Percentiles rank a stretch among this genome's conserved stretches.
These are phyloP conservation scores for Colletotrichum navitas DNA, from an alignment of 2,329 filamentous ascomycete genomes.

Conservation along the genomic window DNA sequence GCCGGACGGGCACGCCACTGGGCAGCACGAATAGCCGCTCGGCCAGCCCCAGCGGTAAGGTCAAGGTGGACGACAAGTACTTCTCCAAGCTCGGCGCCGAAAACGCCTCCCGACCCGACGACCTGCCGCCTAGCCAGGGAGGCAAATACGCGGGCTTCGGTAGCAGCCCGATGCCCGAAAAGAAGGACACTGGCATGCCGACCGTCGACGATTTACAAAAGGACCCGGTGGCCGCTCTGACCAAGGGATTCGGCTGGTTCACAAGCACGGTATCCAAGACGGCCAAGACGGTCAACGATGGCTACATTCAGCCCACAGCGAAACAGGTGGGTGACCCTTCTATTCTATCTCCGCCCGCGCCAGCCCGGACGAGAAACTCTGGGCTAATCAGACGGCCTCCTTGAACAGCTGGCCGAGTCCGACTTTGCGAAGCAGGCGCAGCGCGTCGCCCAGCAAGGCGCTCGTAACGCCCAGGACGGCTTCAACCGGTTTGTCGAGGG, in stretches of 20 bases:
- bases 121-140: slow-evolving; percentile 87
- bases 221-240: slow-evolving; percentile 89
- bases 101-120: slow-evolving; percentile 81
- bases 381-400: slow-evolving; percentile 45
- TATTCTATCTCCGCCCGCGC: slow-evolving; percentile 34
- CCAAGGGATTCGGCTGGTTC: slow-evolving; percentile 96
- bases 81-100: slow-evolving; percentile 87
- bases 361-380: slow-evolving; percentile 20
- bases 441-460: slow-evolving; percentile 75
- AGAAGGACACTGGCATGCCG: slow-evolving; percentile 65
- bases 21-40: slow-evolving; percentile 55
- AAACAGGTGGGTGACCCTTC: slow-evolving; percentile 73
- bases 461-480: slow-evolving; percentile 80
- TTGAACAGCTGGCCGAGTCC: slow-evolving; percentile 78
- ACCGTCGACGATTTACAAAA: slow-evolving; percentile 90
- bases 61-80: slow-evolving; percentile 85
- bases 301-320: slow-evolving; percentile 92
- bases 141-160: slow-evolving; percentile 95
- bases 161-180: slow-evolving; percentile 73
- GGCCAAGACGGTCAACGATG: slow-evolving; percentile 90
- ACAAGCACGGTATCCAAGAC: slow-evolving; percentile 88
- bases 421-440: slow-evolving; percentile 79
- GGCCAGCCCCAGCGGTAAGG: slow-evolving; percentile 61
- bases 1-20: slow-evolving; percentile 58
- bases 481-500: slow-evolving; percentile 93